phyloP scores from a whole-genome alignment of 495 filamentous ascomycete genomes.

The Aspergillus homomorphus region DNA sequence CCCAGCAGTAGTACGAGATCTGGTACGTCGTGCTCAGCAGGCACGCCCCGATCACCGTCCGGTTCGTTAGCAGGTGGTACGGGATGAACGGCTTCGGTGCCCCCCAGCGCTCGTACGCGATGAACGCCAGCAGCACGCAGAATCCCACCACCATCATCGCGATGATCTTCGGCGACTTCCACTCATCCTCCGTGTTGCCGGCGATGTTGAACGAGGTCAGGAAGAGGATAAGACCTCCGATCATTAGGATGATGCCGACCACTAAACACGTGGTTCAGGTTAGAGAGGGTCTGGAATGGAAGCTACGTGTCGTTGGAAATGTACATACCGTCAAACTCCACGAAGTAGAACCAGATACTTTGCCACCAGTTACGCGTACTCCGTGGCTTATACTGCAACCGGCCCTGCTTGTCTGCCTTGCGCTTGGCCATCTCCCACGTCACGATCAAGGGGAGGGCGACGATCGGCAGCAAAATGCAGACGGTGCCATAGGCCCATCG shows the following conservation, averaged over 20 bases:
- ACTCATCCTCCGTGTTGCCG: constrained; percentile 40
- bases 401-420: background rate
- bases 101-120: constrained; percentile 51
- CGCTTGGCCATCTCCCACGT: background rate
- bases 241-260: constrained; percentile 54
- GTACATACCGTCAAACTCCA: background rate
- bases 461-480: background rate
- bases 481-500: constrained; percentile 3
- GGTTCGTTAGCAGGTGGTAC: constrained; percentile 54
- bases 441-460: background rate
- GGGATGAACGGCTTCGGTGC: constrained; percentile 58
- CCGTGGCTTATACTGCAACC: background rate
- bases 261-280: constrained; percentile 22
- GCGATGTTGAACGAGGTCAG: constrained; percentile 59
- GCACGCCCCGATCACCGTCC: constrained; percentile 63
- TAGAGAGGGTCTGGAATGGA: background rate
- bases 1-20: constrained; percentile 53
- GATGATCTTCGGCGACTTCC: constrained; percentile 51
- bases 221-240: constrained; percentile 57
- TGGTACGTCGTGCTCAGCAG: constrained; percentile 56
- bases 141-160: constrained; percentile 56
- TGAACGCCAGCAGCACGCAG: constrained; percentile 52
- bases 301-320: background rate
- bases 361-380: background rate
- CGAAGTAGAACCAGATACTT: background rate